These are phyloP conservation scores for Klebsormidium nitens DNA, from an alignment of 139 green algal species.

Conservation along the genomic window DNA sequence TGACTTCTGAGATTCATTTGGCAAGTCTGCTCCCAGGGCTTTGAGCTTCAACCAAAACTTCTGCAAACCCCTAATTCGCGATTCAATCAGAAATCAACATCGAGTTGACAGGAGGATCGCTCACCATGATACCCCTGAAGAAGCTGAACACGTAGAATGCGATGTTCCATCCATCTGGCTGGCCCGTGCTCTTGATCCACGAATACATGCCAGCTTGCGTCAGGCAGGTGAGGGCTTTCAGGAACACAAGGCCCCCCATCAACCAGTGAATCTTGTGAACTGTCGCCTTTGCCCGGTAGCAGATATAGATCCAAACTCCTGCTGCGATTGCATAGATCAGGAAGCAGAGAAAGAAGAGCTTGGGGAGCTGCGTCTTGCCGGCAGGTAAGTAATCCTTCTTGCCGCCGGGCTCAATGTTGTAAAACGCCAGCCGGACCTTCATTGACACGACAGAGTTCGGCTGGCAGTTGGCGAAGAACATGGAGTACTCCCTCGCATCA, in stretches of 20 bases:
- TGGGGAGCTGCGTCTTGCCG: slow-evolving; percentile 77
- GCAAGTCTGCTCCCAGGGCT: no score
- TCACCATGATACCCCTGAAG: slow-evolving; percentile 78
- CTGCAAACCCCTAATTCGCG: no score
- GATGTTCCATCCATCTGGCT: slow-evolving; percentile 88
- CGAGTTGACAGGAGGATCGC: no score
- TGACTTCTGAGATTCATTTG: no score
- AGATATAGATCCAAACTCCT: slow-evolving; percentile 57
- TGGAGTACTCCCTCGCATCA: slow-evolving; percentile 56
- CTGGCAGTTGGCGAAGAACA: slow-evolving; percentile 92
- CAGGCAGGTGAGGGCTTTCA: slow-evolving; percentile 84
- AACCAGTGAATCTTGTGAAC: slow-evolving; percentile 86
- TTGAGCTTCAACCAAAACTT: no score
- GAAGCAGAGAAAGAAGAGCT: slow-evolving; percentile 70
- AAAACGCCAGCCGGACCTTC: slow-evolving; percentile 60
- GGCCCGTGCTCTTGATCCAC: slow-evolving; percentile 66
- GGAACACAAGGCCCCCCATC: slow-evolving; percentile 78
- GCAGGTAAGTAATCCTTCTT: slow-evolving; percentile 79
- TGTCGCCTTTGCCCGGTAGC: slow-evolving; percentile 27
- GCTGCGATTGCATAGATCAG: slow-evolving; percentile 57
- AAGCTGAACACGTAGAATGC: slow-evolving; percentile 96
- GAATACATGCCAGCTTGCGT: slow-evolving; percentile 55
- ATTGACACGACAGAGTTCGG: slow-evolving; percentile 64
- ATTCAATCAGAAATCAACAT: no score
- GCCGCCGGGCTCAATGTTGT: slow-evolving; percentile 60